A percentile compares a stretch with the other conserved stretches of the same genome.
These are phyloP conservation scores for Podospora didyma DNA, from an alignment of 495 filamentous ascomycete genomes.

Conservation along the genomic window DNA sequence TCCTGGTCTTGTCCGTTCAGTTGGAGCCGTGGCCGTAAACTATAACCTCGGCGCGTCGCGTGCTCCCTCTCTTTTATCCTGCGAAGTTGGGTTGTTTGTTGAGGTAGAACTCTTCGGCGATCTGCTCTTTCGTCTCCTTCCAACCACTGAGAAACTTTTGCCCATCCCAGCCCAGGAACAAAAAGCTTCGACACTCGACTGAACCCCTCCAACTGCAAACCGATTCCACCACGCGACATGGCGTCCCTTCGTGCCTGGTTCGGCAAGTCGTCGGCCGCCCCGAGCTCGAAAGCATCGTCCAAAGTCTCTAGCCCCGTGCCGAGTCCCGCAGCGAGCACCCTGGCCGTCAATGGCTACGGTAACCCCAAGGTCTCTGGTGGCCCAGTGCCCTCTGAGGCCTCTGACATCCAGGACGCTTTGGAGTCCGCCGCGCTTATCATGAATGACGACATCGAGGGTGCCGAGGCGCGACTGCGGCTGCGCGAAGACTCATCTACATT, in stretches of 20 bases:
- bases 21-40: no score
- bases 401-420: constrained; percentile 48
- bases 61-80: no score
- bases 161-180: not conserved
- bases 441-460: constrained; percentile 88
- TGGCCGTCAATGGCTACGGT: constrained; percentile 18
- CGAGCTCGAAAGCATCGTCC: constrained; percentile 21
- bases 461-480: constrained; percentile 69
- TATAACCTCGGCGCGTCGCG: no score
- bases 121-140: no score
- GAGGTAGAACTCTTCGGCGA: no score
- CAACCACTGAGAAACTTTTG: not conserved
- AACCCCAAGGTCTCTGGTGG: constrained; percentile 18
- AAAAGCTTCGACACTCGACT: no score
- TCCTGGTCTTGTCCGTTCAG: no score
- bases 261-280: constrained; percentile 17
- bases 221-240: constrained; percentile 10
- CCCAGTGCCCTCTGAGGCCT: constrained; percentile 14
- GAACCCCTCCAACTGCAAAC: not conserved
- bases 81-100: no score
- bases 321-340: constrained; percentile 23
- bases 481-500: constrained; percentile 77
- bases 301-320: constrained; percentile 12
- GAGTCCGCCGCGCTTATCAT: constrained; percentile 60
- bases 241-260: constrained; percentile 30